Percentiles rank a stretch among this genome's conserved stretches.
These are phyloP conservation scores for Ceratocystis papillata DNA, from an alignment of 2,329 filamentous ascomycete genomes.

Conservation along the genomic window DNA sequence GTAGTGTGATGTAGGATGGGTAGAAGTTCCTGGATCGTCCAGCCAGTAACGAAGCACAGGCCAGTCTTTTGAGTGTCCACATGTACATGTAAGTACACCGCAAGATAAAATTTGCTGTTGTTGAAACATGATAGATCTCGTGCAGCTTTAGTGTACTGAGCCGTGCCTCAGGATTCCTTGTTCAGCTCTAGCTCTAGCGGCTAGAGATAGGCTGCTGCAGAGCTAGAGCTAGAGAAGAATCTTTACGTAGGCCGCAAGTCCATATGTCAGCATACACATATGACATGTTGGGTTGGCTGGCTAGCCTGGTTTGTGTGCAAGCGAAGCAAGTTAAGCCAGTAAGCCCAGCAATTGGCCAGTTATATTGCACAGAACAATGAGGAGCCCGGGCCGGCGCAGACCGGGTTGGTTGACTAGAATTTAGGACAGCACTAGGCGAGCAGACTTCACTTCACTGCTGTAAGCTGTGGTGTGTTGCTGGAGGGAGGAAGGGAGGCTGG, in stretches of 20 bases:
- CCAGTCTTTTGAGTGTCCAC: too few relatives aligned
- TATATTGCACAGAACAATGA: background rate
- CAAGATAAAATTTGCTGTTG: background rate
- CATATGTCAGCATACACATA: background rate
- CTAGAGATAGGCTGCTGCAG: background rate
- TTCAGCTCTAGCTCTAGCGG: background rate
- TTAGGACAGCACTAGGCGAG: too few relatives aligned
- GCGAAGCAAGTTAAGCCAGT: background rate
- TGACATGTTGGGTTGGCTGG: background rate
- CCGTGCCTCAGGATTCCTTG: background rate
- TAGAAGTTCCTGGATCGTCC: too few relatives aligned
- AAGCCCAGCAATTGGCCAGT: background rate
- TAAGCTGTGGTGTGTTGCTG: background rate
- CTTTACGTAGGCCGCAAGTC: background rate
- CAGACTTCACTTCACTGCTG: too few relatives aligned
- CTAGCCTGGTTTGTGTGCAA: background rate
- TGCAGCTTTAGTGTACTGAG: background rate
- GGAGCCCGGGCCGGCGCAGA: background rate
- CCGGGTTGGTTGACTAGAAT: background rate
- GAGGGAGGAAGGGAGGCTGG: background rate
- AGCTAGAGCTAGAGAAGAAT: background rate
- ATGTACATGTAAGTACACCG: too few relatives aligned
- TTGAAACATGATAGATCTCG: constrained; percentile 6
- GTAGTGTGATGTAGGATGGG: background rate
- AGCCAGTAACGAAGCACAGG: too few relatives aligned